Conservation (phyloP, 768 basidiomycete genomes). For the Hortiboletus flavorubellus region DNA sequence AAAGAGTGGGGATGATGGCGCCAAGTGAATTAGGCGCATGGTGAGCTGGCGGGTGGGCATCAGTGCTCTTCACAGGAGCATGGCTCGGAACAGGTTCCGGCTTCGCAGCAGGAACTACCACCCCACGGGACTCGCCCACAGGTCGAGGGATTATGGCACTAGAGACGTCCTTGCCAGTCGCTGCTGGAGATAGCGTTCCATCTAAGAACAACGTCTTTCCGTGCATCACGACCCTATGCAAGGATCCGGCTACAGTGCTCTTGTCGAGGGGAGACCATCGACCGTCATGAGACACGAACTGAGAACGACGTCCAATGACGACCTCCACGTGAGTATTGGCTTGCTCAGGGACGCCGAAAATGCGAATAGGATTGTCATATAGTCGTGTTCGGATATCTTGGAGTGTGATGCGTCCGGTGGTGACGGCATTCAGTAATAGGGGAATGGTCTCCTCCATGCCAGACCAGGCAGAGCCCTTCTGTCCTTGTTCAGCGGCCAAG, state of each 20-base stretch:
- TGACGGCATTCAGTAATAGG: conserved; percentile 82
- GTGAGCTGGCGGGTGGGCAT: conserved; percentile 18
- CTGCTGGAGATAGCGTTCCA: conserved; percentile 59
- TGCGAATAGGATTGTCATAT: conserved; percentile 88
- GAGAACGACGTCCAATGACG: conserved; percentile 71
- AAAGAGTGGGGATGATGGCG: conserved; percentile 15
- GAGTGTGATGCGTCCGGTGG: conserved; percentile 72
- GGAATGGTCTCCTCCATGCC: conserved; percentile 88
- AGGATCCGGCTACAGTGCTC: conserved; percentile 59
- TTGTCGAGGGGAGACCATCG: conserved; percentile 85
- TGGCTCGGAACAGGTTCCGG: conserved; percentile 31
- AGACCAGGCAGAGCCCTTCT: conserved; percentile 62
- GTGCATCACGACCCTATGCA: conserved; percentile 90
- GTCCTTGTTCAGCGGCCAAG: conserved; percentile 59
- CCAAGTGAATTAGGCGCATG: conserved; percentile 7
- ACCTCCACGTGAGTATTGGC: conserved; percentile 88
- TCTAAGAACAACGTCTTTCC: conserved; percentile 89
- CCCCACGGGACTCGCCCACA: conserved; percentile 28
- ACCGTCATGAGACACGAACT: conserved; percentile 46
- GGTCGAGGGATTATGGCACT: conserved; percentile 49
- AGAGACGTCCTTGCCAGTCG: conserved; percentile 73
- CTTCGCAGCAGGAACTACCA: conserved; percentile 17
- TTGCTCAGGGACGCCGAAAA: conserved; percentile 90
- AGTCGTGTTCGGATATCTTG: conserved; percentile 80
- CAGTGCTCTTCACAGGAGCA: conserved; percentile 32